Evolutionary conservation across 2,329 filamentous ascomycete genomes (phyloP).

Genomic region (Simplicillium aogashimaense): DNA sequence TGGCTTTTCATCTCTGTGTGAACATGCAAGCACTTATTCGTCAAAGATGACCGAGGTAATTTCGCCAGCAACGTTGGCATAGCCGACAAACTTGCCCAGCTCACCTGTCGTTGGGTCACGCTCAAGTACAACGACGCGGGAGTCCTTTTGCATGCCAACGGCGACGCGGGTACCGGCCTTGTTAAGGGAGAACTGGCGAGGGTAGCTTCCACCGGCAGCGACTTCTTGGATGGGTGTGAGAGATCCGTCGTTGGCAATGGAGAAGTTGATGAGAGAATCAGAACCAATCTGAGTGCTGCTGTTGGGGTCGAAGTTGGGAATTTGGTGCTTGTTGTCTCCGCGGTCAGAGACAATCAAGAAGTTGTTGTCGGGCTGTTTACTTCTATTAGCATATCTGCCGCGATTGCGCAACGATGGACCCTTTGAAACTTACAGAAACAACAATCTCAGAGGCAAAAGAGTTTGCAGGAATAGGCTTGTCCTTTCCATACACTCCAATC

Average conservation of each 20-base stretch:
- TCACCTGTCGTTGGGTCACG: conserved; percentile 50
- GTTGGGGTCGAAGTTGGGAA: conserved; percentile 31
- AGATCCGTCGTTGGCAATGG: conserved; percentile 41
- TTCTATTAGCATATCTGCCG: not conserved
- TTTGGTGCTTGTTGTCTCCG: conserved; percentile 43
- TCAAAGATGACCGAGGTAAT: conserved; percentile 38
- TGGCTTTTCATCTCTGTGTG: too few relatives aligned
- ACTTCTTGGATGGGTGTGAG: conserved; percentile 46
- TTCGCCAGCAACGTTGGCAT: conserved; percentile 30
- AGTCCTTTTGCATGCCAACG: conserved; percentile 53
- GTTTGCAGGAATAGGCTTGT: conserved; percentile 25
- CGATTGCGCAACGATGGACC: not conserved
- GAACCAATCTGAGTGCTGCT: conserved; percentile 38
- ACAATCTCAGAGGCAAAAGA: conserved; percentile 45
- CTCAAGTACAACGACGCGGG: conserved; percentile 49
- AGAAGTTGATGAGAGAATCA: conserved; percentile 56
- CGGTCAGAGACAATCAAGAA: conserved; percentile 62
- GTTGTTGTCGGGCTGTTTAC: conserved; percentile 41
- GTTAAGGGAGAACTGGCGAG: conserved; percentile 60
- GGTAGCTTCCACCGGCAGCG: conserved; percentile 54
- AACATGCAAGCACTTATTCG: conserved; percentile 17
- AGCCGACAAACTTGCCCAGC: conserved; percentile 36
- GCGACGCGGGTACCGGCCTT: conserved; percentile 53
- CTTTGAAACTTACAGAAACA: conserved; percentile 41
- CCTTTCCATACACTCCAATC: conserved; percentile 37